Base-by-base conservation (phyloP, 2,329 filamentous ascomycete species). In the Aureobasidium sp. region DNA sequence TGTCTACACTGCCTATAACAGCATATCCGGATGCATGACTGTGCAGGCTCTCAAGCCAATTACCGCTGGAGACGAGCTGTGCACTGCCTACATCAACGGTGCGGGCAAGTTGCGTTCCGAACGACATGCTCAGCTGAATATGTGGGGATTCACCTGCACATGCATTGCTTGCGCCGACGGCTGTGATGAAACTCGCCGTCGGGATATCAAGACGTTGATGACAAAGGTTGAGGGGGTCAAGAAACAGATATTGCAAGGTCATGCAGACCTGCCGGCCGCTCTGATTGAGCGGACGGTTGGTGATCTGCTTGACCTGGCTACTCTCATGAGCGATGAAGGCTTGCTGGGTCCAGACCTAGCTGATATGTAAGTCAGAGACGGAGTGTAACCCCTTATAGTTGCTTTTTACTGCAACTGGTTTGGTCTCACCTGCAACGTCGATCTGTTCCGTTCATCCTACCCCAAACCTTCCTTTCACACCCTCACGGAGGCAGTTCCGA, bases 21-120 rank as follows among this genome's bases (percentile, higher is more conserved):
- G 61, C 20, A 41, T 32, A 17, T 50, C 60, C 37, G 41, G 52
- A 29, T 29, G 27, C 15, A 55, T 62, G 15, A 68, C 65, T 5
- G 65, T 72, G 12, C 67, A 72, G 55, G 67, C 70, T 1, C 59
- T 68, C 7, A 63, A 65, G n/a, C 67, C 69, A 46, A 71, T 72
- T 59, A 32, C 65, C 15, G 62, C 63, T 5, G 70, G 69, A 17
- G 68, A 71, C 50, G 69, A 72, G 60, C 41, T 72, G 7, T 59
- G 64, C 17, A 66, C 61, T 17, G 62, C 62, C 29, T 71, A 71
- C 61, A 66, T 65, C 53, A 39, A 39, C n/a, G 51, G 48, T 15
- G 24, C 51, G 6, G 51, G 55, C 59, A 60, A 55, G 32, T 41
- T 59, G 39, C 63, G 64, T 44, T 52, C 59, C 44, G 51, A 50